Evolutionary conservation across 345 rosid species (phyloP), one percentile per base, ranked within the genome.

Genomic region (Eucalyptus marginata): DNA sequence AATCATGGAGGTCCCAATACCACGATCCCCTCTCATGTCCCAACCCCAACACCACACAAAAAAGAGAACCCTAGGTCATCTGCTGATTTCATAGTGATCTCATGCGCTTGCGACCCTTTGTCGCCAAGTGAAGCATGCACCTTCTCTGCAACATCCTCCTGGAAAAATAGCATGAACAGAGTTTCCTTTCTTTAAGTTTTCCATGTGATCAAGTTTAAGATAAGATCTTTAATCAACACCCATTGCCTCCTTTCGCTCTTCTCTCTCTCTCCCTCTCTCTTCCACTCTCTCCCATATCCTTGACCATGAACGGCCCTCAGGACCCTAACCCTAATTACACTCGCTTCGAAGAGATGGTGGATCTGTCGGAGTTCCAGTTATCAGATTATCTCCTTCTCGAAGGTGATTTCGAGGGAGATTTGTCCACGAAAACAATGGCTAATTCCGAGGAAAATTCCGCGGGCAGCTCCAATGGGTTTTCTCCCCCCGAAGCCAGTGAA

Each of bases 271-370:
- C 47, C 50, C 84, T 80, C 59, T 49, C 52, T n/a, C 89, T 27
- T 84, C 15, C 90, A 47, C 47, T 49, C 62, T 54, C 27, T 43
- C 24, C 2, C 47, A 16, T 13, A 40, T 40, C 29, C 7, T 56
- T 18, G 56, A 51, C 81, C 88, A 95, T 95, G 96, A 89, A 92
- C 50, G 80, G 44, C 71, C 87, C 90, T 71, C 86, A 84, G 90
- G 93, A 90, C 94, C 95, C 95, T 91, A 93, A 90, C 93, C 92
- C 94, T 90, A 93, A 88, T 90, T 17, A 18, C 18, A 25, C 56
- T 80, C 86, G 59, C 87, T 66, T 80, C 31, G 66, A 29, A 31
- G 71, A 24, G 20, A 52, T 24, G 25, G 56, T 49, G 86, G 86
- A 89, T 22, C 64, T 80, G 40, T 66, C 89, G 16, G 95, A 93